phyloP scores from a whole-genome alignment of 371 early-diverging fungal species.

The Lichtheimia ornata region DNA sequence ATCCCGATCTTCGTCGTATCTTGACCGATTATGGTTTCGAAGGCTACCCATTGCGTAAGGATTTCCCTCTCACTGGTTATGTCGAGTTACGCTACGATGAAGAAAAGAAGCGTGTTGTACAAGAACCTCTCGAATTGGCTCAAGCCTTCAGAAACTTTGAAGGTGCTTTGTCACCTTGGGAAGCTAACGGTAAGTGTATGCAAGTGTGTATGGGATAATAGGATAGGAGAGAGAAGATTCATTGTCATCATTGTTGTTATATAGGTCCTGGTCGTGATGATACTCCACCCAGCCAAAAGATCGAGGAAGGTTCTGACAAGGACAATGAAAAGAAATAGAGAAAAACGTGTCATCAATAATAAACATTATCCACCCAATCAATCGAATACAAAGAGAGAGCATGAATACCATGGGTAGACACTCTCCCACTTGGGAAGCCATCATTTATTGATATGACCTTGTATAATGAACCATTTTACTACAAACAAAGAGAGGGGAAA shows the following conservation, averaged over 20 bases:
- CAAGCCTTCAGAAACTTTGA: slow-evolving; percentile 96
- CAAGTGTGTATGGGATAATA: no score
- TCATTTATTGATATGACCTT: no score
- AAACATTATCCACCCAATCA: no score
- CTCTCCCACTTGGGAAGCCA: no score
- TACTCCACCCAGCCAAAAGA: slow-evolving; percentile 1
- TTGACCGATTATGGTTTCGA: slow-evolving; percentile 98
- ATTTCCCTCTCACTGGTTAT: slow-evolving; percentile 97
- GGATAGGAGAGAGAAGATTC: no score
- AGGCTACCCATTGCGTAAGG: slow-evolving; percentile 97
- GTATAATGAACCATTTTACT: no score
- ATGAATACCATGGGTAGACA: no score
- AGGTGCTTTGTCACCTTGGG: slow-evolving; percentile 85
- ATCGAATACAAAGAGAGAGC: no score
- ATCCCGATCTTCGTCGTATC: slow-evolving; percentile 96
- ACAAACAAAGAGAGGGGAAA: no score
- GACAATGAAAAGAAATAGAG: slow-evolving; percentile 1
- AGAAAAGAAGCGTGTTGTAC: slow-evolving; percentile 94
- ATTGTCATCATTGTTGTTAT: not conserved
- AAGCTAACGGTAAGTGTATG: slow-evolving; percentile 65
- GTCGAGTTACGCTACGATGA: slow-evolving; percentile 96
- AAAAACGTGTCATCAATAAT: no score
- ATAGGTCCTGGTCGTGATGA: slow-evolving; percentile 5
- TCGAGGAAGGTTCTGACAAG: not conserved
- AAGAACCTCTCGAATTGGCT: slow-evolving; percentile 94